These are phyloP conservation scores for Metschnikowia anglica DNA, from an alignment of 805 yeast genomes.

Conservation along the genomic window DNA sequence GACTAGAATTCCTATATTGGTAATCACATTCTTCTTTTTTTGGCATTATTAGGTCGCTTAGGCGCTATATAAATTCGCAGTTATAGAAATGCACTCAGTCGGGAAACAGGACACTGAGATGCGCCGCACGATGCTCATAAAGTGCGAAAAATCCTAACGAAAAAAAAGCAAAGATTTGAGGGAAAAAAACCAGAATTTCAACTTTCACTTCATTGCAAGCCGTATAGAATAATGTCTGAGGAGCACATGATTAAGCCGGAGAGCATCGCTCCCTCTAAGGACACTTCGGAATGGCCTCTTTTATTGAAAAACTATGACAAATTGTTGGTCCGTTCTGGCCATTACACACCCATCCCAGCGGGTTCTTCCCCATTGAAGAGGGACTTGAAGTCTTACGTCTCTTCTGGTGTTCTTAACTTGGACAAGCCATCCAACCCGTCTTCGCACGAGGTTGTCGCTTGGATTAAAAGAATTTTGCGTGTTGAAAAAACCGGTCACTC, in stretches of 20 bases:
- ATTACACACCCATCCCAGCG: constrained; percentile 94
- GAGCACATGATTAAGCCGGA: constrained; percentile 89
- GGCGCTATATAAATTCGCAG: no score
- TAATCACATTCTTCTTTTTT: no score
- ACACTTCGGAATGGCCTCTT: constrained; percentile 94
- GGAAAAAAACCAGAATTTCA: constrained; percentile 9
- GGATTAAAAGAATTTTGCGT: constrained; percentile 95
- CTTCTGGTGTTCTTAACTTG: constrained; percentile 94
- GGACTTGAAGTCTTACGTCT: constrained; percentile 84
- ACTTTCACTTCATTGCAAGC: constrained; percentile 6
- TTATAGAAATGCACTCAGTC: no score
- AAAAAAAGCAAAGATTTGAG: constrained; percentile 14
- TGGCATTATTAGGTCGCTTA: no score
- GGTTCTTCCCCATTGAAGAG: constrained; percentile 95
- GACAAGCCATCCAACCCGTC: constrained; percentile 99
- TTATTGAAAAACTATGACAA: constrained; percentile 92
- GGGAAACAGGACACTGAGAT: constrained; percentile 6
- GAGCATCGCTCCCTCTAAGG: constrained; percentile 69
- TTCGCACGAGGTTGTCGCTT: constrained; percentile 98
- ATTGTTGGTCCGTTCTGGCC: constrained; percentile 91
- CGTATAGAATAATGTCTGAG: constrained; percentile 49
- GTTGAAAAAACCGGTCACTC: constrained; percentile 98
- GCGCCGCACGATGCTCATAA: constrained; percentile 32
- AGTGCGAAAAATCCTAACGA: constrained; percentile 14
- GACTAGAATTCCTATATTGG: no score